Conservation (phyloP, 768 basidiomycete genomes). For the Pleurotus tuoliensis region DNA sequence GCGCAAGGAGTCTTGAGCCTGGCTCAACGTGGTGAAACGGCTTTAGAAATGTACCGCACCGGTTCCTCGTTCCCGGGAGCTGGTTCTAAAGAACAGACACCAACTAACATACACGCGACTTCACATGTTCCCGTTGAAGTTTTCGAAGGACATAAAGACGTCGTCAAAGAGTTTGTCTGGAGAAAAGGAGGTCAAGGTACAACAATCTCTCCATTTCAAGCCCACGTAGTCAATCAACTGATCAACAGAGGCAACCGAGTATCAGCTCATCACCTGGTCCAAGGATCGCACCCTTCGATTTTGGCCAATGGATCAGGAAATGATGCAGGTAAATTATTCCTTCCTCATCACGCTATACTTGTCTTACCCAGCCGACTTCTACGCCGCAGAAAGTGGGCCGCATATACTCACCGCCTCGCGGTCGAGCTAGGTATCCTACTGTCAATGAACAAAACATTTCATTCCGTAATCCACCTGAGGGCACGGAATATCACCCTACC, state of each 20-base stretch:
- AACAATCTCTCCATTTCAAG: neutral
- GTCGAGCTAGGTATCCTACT: slow-evolving; percentile 26
- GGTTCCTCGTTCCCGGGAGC: slow-evolving; percentile 12
- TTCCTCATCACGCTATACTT: neutral
- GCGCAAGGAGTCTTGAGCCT: slow-evolving; percentile 84
- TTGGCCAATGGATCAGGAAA: slow-evolving; percentile 78
- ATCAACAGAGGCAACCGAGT: slow-evolving; percentile 36
- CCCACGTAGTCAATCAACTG: neutral
- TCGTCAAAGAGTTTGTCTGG: slow-evolving; percentile 99
- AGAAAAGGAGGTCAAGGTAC: slow-evolving; percentile 60
- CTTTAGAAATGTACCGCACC: slow-evolving; percentile 79
- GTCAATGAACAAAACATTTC: slow-evolving; percentile 31
- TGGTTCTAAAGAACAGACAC: slow-evolving; percentile 4
- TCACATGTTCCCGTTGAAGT: slow-evolving; percentile 53
- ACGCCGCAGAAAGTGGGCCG: slow-evolving; percentile 47
- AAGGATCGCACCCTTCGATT: slow-evolving; percentile 90
- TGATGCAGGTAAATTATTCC: slow-evolving; percentile 51
- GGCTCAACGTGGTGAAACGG: slow-evolving; percentile 83
- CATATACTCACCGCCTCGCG: slow-evolving; percentile 24
- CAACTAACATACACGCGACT: slow-evolving; percentile 10
- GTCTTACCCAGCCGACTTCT: slow-evolving; percentile 10
- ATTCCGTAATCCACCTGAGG: slow-evolving; percentile 53
- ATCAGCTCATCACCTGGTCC: slow-evolving; percentile 66
- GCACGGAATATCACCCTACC: slow-evolving; percentile 31
- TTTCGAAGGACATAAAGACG: slow-evolving; percentile 88